Base-by-base conservation (phyloP, 1,139 yeast species). In the Yamadazyma taylorii region DNA sequence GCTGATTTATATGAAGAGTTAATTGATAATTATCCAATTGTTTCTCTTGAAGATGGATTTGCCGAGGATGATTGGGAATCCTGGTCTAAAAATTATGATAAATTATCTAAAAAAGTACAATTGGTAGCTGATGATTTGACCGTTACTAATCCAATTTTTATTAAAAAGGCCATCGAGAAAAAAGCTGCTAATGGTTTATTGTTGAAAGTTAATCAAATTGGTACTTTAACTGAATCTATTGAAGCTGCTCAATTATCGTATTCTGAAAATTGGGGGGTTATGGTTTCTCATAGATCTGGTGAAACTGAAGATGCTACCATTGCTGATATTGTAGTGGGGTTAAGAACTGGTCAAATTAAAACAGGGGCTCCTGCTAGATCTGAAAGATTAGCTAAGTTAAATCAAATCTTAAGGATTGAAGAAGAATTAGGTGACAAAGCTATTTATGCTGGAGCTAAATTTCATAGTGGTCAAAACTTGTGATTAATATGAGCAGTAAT, bases 341-440 rank as follows among this genome's bases (percentile, higher is more conserved):
- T 88, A 68, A 84, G 95, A 78, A 60, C 92, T 52, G 96, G 95
- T 66, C 96, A 88, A 78, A 82, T 88, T 73, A 88, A 88, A 86
- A 83, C 95, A 55, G 96, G 96, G 79, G 96, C 96, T 60, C 95
- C 96, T 62, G 94, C 95, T 54, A 85, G 96, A 78, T 85, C 95
- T 52, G 96, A 88, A 78, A 87, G 96, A 79, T 81, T 88, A 69
- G 95, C 95, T 66, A 88, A 88, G 78, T 81, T 81, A 69, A 83
- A 83, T 82, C 92, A 87, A 78, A 79, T 88, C 66, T 79, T 88
- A 69, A 85, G 96, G 76, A 88, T 88, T 60, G 96, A 88, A 78
- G 94, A 87, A 74, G 86, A 83, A 74, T 81, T 87, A 61, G 96
- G 95, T 60, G 86, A 77, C 78, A 84, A 85, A 78, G 94, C 92